Evolutionary conservation across 2,329 filamentous ascomycete species (phyloP).

Genomic region (Fusarium verrucosum): DNA sequence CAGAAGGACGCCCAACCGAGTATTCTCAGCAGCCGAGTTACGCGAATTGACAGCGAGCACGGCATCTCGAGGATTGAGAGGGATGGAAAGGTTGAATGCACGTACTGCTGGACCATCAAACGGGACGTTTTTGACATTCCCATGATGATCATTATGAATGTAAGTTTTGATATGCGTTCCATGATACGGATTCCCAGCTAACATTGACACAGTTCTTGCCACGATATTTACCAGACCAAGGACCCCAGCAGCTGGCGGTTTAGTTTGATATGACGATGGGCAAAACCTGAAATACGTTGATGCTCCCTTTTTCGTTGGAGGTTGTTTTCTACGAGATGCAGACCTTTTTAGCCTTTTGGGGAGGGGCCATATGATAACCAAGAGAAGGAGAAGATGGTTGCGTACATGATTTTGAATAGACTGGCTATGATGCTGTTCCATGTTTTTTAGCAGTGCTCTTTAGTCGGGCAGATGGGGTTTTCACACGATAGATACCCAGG

Average conservation of each 20-base stretch:
- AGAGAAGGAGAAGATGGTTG: constrained; percentile 4
- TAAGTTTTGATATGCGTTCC: constrained; percentile 62
- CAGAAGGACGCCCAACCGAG: constrained; percentile 56
- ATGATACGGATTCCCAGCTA: not conserved
- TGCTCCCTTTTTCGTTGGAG: constrained; percentile 37
- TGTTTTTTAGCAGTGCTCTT: constrained; percentile 16
- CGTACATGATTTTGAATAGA: constrained; percentile 18
- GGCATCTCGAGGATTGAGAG: constrained; percentile 84
- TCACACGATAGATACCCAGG: constrained; percentile 42
- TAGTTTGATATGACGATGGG: constrained; percentile 42
- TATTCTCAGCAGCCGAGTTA: constrained; percentile 68
- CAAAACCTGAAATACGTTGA: constrained; percentile 34
- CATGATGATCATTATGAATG: constrained; percentile 98
- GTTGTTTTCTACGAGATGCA: constrained; percentile 30
- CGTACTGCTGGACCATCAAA: constrained; percentile 97
- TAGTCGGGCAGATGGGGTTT: constrained; percentile 19
- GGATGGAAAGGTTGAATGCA: constrained; percentile 93
- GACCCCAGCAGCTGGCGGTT: constrained; percentile 65
- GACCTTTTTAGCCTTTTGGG: constrained; percentile 27
- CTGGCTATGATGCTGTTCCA: constrained; percentile 18
- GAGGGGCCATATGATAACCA: constrained; percentile 17
- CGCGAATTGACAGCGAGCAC: constrained; percentile 74
- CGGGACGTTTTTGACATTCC: constrained; percentile 97
- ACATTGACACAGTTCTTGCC: constrained; percentile 61
- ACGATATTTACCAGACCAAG: constrained; percentile 67